Evolutionary conservation across 768 basidiomycete genomes (phyloP), one percentile per base, ranked within the genome.

Genomic region (Dacryopinax primogenitus): DNA sequence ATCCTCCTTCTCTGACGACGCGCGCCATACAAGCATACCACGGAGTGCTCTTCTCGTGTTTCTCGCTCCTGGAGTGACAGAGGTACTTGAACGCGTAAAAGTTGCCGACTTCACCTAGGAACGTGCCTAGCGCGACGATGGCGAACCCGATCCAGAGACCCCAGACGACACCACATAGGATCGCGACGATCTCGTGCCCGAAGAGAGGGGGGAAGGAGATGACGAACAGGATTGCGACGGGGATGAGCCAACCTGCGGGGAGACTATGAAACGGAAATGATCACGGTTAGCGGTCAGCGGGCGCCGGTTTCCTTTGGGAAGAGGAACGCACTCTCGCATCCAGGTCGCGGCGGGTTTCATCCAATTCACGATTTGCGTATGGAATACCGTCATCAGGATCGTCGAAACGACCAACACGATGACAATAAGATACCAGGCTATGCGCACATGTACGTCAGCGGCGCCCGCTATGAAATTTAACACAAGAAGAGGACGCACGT

Each of bases 161-260:
- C 90, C 91, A 96, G 1, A 95, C 89, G 34, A 95, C 74, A 18
- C 93, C 93, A 70, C 90, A 92, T 6, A 95, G 78, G 35, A 94
- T 82, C 26, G 90, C 89, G 39, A 95, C 79, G 65, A 95, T 88
- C 79, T 95, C 93, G 68, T 95, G 92, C 3, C 93, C 93, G 70
- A 93, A 93, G 18, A 95, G 82, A 0, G 91, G 91, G 65, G 91
- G 91, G 72, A 93, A 92, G 0, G 90, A 91, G 32, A 93, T 82
- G 67, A 93, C 79, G 72, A 92, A 91, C 35, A 92, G 78, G 63
- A 92, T 78, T 44, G 74, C 89, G 63, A 93, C 88, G 1, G 91
- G 90, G 32, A 92, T 87, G 2, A 85, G 71, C 84, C 84, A 91
- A 33, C 88, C 90, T 37, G 69, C 73, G 16, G 76, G 66, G 18